phyloP scores from a whole-genome alignment of 1,284 basidiomycete species.

The Malassezia sp. region DNA sequence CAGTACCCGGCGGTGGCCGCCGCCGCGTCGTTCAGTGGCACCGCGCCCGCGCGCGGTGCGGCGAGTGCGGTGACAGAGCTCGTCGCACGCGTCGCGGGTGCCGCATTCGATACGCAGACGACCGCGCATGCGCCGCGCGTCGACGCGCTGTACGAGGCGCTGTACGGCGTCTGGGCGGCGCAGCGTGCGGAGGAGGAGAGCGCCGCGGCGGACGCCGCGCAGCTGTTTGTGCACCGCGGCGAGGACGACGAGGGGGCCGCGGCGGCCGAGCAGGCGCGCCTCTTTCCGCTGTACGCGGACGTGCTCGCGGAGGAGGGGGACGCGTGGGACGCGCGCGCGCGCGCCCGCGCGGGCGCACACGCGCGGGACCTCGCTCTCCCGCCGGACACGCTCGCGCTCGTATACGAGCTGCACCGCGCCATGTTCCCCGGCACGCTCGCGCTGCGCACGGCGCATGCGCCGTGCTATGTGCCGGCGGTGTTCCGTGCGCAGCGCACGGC shows the following conservation, averaged over 20 bases:
- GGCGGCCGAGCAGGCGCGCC: constrained; percentile 63
- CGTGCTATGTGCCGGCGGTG: not conserved
- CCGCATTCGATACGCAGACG: constrained; percentile 50
- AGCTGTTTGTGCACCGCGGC: constrained; percentile 66
- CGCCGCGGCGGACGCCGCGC: constrained; percentile 57
- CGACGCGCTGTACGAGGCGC: constrained; percentile 58
- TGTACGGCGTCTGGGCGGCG: constrained; percentile 68
- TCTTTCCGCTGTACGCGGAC: constrained; percentile 74
- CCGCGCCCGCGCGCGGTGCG: not conserved
- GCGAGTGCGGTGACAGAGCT: constrained; percentile 13
- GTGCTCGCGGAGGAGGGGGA: no score
- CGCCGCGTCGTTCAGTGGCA: not conserved
- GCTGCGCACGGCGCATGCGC: not conserved
- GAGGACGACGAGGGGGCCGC: constrained; percentile 58
- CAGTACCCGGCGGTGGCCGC: constrained; percentile 5
- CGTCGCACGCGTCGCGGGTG: constrained; percentile 49
- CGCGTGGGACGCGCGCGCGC: no score
- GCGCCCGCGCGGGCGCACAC: not conserved
- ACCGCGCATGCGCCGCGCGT: not conserved
- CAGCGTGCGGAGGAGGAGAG: constrained; percentile 64
- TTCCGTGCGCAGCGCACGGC: not conserved
- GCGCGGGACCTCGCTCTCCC: not conserved
- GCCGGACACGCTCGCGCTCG: not conserved
- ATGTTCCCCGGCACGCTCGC: constrained; percentile 18
- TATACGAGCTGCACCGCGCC: constrained; percentile 26